Evolutionary conservation across 805 yeast genomes (phyloP).

Genomic region (Isabelozyma pseudorhagii): DNA sequence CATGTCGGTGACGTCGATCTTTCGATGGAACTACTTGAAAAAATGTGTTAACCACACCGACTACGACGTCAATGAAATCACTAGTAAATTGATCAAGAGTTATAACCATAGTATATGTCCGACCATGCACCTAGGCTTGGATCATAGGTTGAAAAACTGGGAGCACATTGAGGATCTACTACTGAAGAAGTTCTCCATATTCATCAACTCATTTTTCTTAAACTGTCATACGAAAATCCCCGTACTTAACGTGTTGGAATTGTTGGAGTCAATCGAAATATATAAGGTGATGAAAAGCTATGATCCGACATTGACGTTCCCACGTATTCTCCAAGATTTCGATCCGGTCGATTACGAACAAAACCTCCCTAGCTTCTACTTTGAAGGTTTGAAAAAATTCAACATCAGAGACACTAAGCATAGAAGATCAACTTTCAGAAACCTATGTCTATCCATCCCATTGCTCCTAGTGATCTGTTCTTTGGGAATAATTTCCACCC

Average conservation of each 20-base stretch:
- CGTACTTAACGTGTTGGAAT: slow-evolving; percentile 22
- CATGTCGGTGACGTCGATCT: slow-evolving; percentile 26
- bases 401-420: slow-evolving; percentile 14
- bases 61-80: slow-evolving; percentile 6
- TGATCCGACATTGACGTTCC: slow-evolving; percentile 16
- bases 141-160: slow-evolving; percentile 9
- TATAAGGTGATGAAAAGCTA: slow-evolving; percentile 17
- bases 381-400: slow-evolving; percentile 9
- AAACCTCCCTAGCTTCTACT: slow-evolving; percentile 6
- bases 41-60: slow-evolving; percentile 7
- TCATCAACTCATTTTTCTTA: slow-evolving; percentile 26
- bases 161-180: slow-evolving; percentile 17
- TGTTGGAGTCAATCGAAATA: slow-evolving; percentile 27
- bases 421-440: slow-evolving; percentile 15
- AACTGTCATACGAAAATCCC: slow-evolving; percentile 34
- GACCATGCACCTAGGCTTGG: slow-evolving; percentile 1
- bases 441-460: slow-evolving; percentile 22
- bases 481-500: slow-evolving; percentile 27
- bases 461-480: slow-evolving; percentile 27
- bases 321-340: slow-evolving; percentile 10
- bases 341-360: slow-evolving; percentile 3
- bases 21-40: slow-evolving; percentile 26
- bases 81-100: slow-evolving; percentile 8
- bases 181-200: slow-evolving; percentile 8
- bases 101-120: slow-evolving; percentile 6